phyloP scores from a whole-genome alignment of 2,329 filamentous ascomycete genomes.

The Ophiosphaerella narmari region DNA sequence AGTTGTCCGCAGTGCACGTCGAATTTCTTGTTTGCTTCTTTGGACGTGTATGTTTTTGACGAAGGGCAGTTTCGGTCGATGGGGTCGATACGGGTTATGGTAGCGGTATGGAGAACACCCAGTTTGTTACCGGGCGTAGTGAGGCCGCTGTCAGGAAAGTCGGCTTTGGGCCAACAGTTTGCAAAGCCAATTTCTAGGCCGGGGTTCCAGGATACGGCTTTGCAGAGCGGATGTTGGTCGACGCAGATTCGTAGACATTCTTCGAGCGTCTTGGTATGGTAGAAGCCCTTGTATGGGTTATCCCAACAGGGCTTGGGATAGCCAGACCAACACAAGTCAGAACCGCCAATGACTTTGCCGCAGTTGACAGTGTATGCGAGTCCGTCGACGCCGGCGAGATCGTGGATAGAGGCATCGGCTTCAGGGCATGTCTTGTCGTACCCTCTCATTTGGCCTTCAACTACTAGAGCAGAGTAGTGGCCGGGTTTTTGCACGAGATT shows the following conservation, averaged over 20 bases:
- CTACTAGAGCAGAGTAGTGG: slow-evolving; percentile 29
- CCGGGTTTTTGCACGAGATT: slow-evolving; percentile 12
- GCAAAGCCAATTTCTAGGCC: slow-evolving; percentile 34
- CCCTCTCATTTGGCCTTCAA: slow-evolving; percentile 20
- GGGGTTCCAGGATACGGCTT: slow-evolving; percentile 35
- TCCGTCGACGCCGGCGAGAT: slow-evolving; percentile 23
- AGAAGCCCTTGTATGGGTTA: slow-evolving; percentile 25
- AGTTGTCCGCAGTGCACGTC: slow-evolving; percentile 36
- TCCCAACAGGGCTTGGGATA: slow-evolving; percentile 23
- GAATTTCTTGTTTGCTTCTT: slow-evolving; percentile 23
- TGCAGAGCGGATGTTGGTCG: slow-evolving; percentile 35
- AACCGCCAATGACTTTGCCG: slow-evolving; percentile 26
- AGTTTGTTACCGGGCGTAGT: slow-evolving; percentile 4
- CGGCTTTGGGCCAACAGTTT: slow-evolving; percentile 41
- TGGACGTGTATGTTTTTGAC: slow-evolving; percentile 13
- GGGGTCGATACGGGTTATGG: slow-evolving; percentile 28
- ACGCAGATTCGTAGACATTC: slow-evolving; percentile 36
- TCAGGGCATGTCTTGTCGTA: slow-evolving; percentile 28
- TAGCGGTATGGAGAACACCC: slow-evolving; percentile 31
- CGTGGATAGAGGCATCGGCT: slow-evolving; percentile 25
- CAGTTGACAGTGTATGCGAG: slow-evolving; percentile 37
- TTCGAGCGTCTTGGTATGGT: slow-evolving; percentile 32
- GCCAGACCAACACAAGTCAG: slow-evolving; percentile 27
- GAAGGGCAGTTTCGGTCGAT: slow-evolving; percentile 27
- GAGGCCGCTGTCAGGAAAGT: slow-evolving; percentile 13